A percentile compares a stretch with the other conserved stretches of the same genome.
Evolutionary conservation across 257 asterid species (phyloP).

Genomic region (Nicotiana otophora): DNA sequence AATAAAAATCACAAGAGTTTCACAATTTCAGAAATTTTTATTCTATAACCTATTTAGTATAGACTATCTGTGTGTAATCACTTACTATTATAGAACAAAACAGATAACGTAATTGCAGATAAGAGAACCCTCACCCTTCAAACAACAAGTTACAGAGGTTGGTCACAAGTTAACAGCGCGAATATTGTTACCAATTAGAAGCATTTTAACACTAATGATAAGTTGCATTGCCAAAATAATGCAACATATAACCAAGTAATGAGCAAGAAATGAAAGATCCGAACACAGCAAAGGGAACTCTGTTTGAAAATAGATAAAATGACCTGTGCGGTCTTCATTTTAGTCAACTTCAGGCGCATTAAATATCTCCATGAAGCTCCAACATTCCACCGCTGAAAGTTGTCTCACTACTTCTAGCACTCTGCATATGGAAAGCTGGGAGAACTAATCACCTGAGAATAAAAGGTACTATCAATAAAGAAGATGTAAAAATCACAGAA

Average conservation of each 20-base stretch:
- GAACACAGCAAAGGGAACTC: background rate
- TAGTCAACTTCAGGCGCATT: slow-evolving; percentile 5
- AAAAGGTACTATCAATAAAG: background rate
- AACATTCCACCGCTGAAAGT: background rate
- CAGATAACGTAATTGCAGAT: background rate
- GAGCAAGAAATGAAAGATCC: background rate
- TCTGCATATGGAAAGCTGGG: background rate
- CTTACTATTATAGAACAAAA: background rate
- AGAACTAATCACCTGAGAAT: background rate
- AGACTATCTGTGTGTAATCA: background rate
- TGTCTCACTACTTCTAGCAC: background rate
- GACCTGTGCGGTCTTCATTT: slow-evolving; percentile 16
- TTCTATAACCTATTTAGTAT: background rate
- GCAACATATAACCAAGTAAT: background rate
- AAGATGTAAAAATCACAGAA: background rate
- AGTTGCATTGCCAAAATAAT: background rate
- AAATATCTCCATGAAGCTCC: slow-evolving; percentile 8
- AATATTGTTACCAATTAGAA: background rate
- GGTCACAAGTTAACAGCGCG: background rate
- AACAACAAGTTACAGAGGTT: background rate
- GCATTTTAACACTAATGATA: background rate
- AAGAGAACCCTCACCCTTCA: background rate
- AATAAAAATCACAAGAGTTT: background rate
- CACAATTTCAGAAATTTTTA: background rate
- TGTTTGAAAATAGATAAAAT: background rate